phyloP scores from a whole-genome alignment of 441 rosid genomes.

The Pelargonium australe region DNA sequence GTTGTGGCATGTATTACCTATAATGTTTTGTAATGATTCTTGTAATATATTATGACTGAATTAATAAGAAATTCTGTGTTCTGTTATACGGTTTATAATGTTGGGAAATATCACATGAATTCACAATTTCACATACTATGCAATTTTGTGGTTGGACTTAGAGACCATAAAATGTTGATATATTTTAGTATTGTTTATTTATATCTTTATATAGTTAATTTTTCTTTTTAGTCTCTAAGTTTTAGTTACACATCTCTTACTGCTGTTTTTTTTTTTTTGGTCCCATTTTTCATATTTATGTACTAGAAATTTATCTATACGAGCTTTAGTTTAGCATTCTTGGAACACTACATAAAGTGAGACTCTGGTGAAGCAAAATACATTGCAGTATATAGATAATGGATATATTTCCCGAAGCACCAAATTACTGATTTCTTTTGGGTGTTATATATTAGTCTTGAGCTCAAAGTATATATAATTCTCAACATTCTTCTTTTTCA shows the following conservation, averaged over 20 bases:
- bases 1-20: conserved; percentile 10
- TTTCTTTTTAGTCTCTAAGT: no score
- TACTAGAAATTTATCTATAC: not conserved
- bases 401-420: not conserved
- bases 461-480: conserved; percentile 12
- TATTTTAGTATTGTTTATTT: not conserved
- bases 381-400: not conserved
- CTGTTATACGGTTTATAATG: not conserved
- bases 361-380: not conserved
- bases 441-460: conserved; percentile 10
- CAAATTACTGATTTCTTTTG: conserved; percentile 7
- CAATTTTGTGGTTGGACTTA: not conserved
- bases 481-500: conserved; percentile 25
- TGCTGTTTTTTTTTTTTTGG: not conserved
- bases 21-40: conserved; percentile 4
- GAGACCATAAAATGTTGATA: not conserved
- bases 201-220: not conserved
- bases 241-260: not conserved
- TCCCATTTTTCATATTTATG: not conserved
- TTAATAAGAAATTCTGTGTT: not conserved
- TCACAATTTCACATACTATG: not conserved
- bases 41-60: not conserved
- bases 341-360: not conserved
- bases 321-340: not conserved
- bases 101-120: no score